A percentile compares a stretch with the other conserved stretches of the same genome.
phyloP scores from a whole-genome alignment of 2,329 filamentous ascomycete genomes.

The Fusarium scirpi region DNA sequence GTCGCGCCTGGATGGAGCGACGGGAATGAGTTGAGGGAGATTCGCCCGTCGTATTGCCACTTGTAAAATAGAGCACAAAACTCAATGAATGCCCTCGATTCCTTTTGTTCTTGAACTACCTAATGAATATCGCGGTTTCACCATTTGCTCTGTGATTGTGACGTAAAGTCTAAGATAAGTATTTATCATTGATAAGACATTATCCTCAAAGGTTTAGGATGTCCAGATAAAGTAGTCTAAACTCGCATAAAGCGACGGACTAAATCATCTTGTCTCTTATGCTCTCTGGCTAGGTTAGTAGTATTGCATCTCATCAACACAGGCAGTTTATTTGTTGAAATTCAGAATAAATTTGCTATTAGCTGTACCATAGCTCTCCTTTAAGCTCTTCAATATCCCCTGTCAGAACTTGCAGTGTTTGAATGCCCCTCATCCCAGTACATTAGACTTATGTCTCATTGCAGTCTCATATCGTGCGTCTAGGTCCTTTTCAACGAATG shows the following conservation, averaged over 20 bases:
- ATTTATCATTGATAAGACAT: neutral
- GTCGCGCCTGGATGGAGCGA: conserved; percentile 62
- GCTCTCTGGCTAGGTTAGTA: neutral
- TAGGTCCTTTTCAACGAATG: too few species aligned
- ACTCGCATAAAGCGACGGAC: neutral
- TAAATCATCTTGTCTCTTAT: neutral
- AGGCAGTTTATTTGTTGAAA: too few species aligned
- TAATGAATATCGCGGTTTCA: conserved; percentile 10
- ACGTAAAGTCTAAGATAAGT: neutral
- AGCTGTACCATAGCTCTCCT: too few species aligned
- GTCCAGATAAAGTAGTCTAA: neutral
- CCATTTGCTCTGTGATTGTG: neutral
- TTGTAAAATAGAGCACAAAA: conserved; percentile 74
- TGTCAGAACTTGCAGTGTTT: too few species aligned
- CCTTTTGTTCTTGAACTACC: conserved; percentile 61
- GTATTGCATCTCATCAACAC: neutral
- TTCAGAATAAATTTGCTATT: too few species aligned
- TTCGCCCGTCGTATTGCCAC: conserved; percentile 64
- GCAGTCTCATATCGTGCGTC: too few species aligned
- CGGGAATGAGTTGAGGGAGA: conserved; percentile 57
- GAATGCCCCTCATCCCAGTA: too few species aligned
- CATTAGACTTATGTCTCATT: too few species aligned
- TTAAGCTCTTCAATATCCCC: fast-evolving
- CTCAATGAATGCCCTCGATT: conserved; percentile 72
- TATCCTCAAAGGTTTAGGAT: neutral